Evolutionary conservation across 768 basidiomycete genomes (phyloP), one percentile per base, ranked within the genome.

Genomic region (Pisolithus albus): DNA sequence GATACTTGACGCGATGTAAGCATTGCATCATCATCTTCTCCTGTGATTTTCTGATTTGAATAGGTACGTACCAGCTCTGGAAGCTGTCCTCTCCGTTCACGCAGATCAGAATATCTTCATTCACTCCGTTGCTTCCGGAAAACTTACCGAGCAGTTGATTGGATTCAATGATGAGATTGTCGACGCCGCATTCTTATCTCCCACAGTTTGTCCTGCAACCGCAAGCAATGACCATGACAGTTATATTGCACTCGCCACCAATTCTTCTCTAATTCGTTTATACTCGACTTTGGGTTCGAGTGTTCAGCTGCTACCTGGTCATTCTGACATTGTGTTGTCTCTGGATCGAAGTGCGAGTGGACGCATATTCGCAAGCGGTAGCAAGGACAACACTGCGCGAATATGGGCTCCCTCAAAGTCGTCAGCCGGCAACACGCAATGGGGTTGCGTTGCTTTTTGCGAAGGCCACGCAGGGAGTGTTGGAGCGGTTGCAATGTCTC

Each of bases 131-230:
- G 66, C 75, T n/a, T 80, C 81, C 1, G 77, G 76, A 30, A 71
- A 77, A 8, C 70, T 89, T 23, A 72, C 76, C 2, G 85, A 88
- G 16, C 95, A 97, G 59, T 71, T 98, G 58, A 84, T 98, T 60
- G 96, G 96, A 0, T 99, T 87, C 76, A 98, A 98, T 66, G 96
- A 99, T 68, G 95, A 98, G 68, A 93, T 98, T 58, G 87, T 97
- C 47, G 96, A 98, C 61, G 80, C 84, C 5, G 75, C 79, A 24
- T 91, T 93, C 70, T 76, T 99, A 52, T 80, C 79, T 42, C 63
- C 75, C 30, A n/a, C 60, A 23, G 64, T 72, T 19, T 44, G 64
- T 18, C 60, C 56, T 6, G 28, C 57, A 0, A 47, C 64, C 2
- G 59, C 56, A 21, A 46, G 63, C 15, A 50, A 57, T 38, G 55